These are phyloP conservation scores for Fusarium sp. DNA, from an alignment of 2,329 filamentous ascomycete species.

Conservation along the genomic window DNA sequence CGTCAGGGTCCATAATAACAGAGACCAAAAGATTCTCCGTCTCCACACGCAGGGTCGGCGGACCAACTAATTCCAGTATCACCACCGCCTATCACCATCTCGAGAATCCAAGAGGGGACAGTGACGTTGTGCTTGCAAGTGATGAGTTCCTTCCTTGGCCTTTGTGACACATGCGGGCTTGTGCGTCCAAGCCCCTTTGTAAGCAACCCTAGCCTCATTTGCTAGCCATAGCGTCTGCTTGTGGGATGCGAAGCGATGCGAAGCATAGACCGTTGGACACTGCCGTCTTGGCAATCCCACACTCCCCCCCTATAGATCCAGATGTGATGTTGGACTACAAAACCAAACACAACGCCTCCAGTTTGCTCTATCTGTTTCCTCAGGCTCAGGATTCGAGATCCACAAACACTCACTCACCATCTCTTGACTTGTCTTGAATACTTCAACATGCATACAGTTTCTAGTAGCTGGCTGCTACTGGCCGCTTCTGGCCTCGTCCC, in stretches of 20 bases:
- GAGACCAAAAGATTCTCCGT: conserved; percentile 12
- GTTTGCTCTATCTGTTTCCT: background rate
- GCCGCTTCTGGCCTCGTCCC: conserved; percentile 30
- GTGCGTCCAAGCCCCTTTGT: background rate
- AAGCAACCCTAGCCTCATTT: conserved; percentile 17
- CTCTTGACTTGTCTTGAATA: background rate
- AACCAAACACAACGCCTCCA: conserved; percentile 26
- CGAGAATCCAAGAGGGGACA: conserved; percentile 3
- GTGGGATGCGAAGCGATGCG: background rate
- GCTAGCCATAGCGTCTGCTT: conserved; percentile 20
- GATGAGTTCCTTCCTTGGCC: conserved; percentile 11
- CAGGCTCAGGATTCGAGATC: conserved; percentile 1
- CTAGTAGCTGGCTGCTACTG: conserved; percentile 29
- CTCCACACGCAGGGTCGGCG: conserved; percentile 26
- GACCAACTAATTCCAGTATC: conserved; percentile 28
- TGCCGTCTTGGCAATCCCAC: conserved; percentile 22
- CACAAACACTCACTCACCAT: background rate
- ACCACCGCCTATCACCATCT: conserved; percentile 35
- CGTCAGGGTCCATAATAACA: conserved; percentile 16
- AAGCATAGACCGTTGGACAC: conserved; percentile 19
- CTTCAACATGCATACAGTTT: conserved; percentile 28
- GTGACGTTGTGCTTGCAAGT: conserved; percentile 13
- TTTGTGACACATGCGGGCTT: conserved; percentile 7
- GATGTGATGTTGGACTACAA: conserved; percentile 19
- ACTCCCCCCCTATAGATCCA: conserved; percentile 34